Conservation (phyloP, 2,329 filamentous ascomycete species). For the Cladophialophora carrionii region DNA sequence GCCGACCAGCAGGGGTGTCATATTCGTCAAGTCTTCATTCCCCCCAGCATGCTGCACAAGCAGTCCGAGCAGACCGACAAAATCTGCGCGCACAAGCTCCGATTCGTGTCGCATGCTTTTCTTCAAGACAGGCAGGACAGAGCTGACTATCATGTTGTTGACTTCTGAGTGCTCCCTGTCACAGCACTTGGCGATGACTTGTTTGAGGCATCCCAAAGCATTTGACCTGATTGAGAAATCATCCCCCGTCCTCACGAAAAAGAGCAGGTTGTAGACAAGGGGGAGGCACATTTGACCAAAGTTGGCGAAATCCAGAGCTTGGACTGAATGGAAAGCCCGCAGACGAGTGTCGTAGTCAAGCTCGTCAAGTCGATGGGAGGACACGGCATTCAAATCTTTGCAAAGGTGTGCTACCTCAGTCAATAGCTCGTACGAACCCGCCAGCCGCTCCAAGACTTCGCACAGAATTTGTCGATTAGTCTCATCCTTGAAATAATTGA, state of each 20-base stretch:
- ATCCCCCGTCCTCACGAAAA: slow-evolving; percentile 80
- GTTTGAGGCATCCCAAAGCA: slow-evolving; percentile 76
- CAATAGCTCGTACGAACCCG: slow-evolving; percentile 64
- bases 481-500: slow-evolving; percentile 86
- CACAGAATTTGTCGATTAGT: slow-evolving; percentile 74
- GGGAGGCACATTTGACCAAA: slow-evolving; percentile 75
- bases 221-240: slow-evolving; percentile 85
- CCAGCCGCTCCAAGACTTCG: slow-evolving; percentile 71
- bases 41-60: slow-evolving; percentile 71
- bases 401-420: slow-evolving; percentile 70
- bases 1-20: slow-evolving; percentile 69
- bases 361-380: slow-evolving; percentile 72
- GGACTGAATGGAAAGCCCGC: slow-evolving; percentile 73
- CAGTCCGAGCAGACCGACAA: slow-evolving; percentile 76
- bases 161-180: slow-evolving; percentile 49
- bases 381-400: slow-evolving; percentile 78
- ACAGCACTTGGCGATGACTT: slow-evolving; percentile 70
- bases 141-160: slow-evolving; percentile 64
- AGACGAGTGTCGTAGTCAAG: slow-evolving; percentile 85
- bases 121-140: slow-evolving; percentile 76
- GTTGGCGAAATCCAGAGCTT: slow-evolving; percentile 65
- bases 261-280: slow-evolving; percentile 85
- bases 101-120: slow-evolving; percentile 75
- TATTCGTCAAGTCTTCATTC: slow-evolving; percentile 73
- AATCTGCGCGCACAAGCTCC: slow-evolving; percentile 82